Conservation (phyloP, 164 flowering plant genomes). For the Tinospora cordifolia region DNA sequence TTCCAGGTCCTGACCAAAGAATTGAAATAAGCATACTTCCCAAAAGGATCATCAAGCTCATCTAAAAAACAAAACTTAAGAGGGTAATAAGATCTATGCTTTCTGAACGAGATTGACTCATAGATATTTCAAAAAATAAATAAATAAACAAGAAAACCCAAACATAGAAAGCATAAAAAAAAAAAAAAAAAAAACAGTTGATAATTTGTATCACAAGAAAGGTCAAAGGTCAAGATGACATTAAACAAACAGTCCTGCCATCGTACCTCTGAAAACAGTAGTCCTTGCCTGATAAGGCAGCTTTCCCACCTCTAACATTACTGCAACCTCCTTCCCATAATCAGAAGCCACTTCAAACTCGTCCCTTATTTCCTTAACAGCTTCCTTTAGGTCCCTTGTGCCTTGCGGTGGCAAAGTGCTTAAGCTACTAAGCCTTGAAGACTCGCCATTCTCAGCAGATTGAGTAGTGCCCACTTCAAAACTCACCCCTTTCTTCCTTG, state of each 20-base stretch:
- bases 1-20: not conserved
- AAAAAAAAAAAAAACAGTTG: no score
- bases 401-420: constrained; percentile 41
- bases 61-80: not conserved
- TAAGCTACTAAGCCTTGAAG: constrained; percentile 47
- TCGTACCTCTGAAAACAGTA: constrained; percentile 49
- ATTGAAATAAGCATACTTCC: not conserved
- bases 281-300: constrained; percentile 54
- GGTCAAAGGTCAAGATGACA: not conserved
- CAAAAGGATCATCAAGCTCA: not conserved
- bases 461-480: constrained; percentile 45
- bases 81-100: not conserved
- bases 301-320: constrained; percentile 78
- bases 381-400: constrained; percentile 66
- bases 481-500: constrained; percentile 50
- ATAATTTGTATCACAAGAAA: not conserved
- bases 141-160: not conserved
- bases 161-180: not conserved
- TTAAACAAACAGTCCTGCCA: not conserved
- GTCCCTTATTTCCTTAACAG: constrained; percentile 64
- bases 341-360: constrained; percentile 68
- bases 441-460: constrained; percentile 36
- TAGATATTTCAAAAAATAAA: not conserved
- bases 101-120: not conserved
- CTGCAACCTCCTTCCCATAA: constrained; percentile 67